Conservation (phyloP, 2,329 filamentous ascomycete species). For the Ilyonectria destructans region DNA sequence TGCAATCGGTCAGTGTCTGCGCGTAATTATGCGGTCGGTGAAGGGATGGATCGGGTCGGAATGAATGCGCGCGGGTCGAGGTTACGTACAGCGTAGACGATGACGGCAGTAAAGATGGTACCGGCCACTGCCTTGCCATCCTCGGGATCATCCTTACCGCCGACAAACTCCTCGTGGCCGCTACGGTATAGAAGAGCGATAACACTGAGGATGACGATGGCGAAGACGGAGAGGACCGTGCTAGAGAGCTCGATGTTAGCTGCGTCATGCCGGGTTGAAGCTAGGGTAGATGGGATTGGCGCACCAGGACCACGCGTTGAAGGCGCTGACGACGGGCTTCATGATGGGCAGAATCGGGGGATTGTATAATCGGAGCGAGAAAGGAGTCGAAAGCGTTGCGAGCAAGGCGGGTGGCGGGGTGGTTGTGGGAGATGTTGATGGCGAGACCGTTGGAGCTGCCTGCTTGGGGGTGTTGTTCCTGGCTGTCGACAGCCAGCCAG, state of each 20-base stretch:
- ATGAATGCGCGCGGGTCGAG: not conserved
- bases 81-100: constrained; percentile 86
- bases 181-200: constrained; percentile 82
- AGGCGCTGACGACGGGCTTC: constrained; percentile 94
- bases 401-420: constrained; percentile 17
- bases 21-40: not conserved
- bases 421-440: constrained; percentile 40
- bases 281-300: constrained; percentile 51
- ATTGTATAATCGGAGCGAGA: not conserved
- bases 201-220: constrained; percentile 76
- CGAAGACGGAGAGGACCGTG: constrained; percentile 79
- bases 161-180: constrained; percentile 88
- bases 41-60: constrained; percentile 4
- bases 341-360: constrained; percentile 68
- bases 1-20: constrained; percentile 55
- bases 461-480: constrained; percentile 41
- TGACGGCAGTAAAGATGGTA: constrained; percentile 89
- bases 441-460: constrained; percentile 40
- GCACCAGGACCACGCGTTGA: constrained; percentile 97
- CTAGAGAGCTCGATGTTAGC: constrained; percentile 63
- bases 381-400: constrained; percentile 16
- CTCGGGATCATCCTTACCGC: constrained; percentile 79
- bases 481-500: constrained; percentile 28
- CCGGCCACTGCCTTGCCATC: constrained; percentile 85
- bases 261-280: constrained; percentile 34